These are phyloP conservation scores for Blumeria hordei DNA, from an alignment of 2,329 filamentous ascomycete genomes.

Conservation along the genomic window DNA sequence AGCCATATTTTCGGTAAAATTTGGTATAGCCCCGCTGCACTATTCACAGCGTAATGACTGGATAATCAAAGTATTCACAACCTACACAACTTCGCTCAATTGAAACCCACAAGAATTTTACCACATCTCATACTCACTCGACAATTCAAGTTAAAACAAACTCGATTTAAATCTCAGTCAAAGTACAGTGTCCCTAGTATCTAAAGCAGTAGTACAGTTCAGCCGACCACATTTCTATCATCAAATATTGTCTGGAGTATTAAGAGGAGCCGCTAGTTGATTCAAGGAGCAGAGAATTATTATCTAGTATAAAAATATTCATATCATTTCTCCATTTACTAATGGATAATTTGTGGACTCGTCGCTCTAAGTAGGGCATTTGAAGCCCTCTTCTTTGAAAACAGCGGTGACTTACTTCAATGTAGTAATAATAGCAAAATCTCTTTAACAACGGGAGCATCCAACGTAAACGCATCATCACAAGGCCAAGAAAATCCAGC, in stretches of 20 bases:
- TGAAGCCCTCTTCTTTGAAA: background rate
- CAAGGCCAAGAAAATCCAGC: slow-evolving; percentile 23
- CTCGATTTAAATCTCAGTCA: background rate
- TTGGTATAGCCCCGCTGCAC: background rate
- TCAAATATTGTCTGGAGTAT: too few species aligned
- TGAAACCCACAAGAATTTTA: background rate
- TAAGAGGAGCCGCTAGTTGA: slow-evolving; percentile 12
- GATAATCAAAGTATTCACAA: background rate
- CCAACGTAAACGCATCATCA: slow-evolving; percentile 18
- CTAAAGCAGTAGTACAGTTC: too few species aligned
- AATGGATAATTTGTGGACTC: slow-evolving; percentile 37
- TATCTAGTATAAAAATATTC: background rate
- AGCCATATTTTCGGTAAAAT: background rate
- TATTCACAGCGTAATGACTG: background rate
- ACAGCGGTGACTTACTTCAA: slow-evolving; percentile 3
- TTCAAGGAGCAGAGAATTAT: slow-evolving; percentile 17
- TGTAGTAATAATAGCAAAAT: slow-evolving; percentile 40
- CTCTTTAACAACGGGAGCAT: slow-evolving; percentile 46
- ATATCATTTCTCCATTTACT: slow-evolving; percentile 3
- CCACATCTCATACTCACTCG: background rate
- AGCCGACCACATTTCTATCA: too few species aligned
- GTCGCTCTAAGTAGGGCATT: slow-evolving; percentile 47
- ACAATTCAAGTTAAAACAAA: background rate
- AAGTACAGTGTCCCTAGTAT: background rate
- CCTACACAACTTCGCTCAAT: background rate